These are phyloP conservation scores for Niebla homalea DNA, from an alignment of 495 filamentous ascomycete species.

Conservation along the genomic window DNA sequence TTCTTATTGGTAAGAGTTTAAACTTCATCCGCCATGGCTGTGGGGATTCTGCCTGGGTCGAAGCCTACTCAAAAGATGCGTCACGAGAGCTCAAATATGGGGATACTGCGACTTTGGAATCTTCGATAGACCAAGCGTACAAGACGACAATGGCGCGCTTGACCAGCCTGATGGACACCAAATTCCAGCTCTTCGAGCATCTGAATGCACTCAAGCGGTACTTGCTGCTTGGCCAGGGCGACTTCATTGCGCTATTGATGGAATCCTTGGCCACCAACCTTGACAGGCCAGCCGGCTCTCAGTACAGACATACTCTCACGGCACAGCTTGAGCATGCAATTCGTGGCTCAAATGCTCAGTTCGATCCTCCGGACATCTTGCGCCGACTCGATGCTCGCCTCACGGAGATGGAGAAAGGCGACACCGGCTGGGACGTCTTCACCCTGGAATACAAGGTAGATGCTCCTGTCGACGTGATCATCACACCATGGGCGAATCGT, in stretches of 20 bases:
- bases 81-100: conserved; percentile 90
- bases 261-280: conserved; percentile 85
- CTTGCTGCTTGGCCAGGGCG: conserved; percentile 84
- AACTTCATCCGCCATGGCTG: conserved; percentile 98
- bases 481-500: conserved; percentile 84
- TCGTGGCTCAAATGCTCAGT: conserved; percentile 91
- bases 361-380: conserved; percentile 84
- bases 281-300: conserved; percentile 85
- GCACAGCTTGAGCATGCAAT: conserved; percentile 97
- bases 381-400: conserved; percentile 89
- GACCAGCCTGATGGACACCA: conserved; percentile 84
- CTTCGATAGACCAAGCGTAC: conserved; percentile 92
- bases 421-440: conserved; percentile 99
- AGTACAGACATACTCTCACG: conserved; percentile 90
- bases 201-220: conserved; percentile 88
- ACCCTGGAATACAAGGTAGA: conserved; percentile 98
- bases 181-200: conserved; percentile 90
- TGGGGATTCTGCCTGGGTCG: conserved; percentile 87
- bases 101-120: conserved; percentile 80
- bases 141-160: conserved; percentile 93
- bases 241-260: conserved; percentile 97
- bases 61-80: conserved; percentile 84
- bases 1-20: conserved; percentile 90
- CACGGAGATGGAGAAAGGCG: conserved; percentile 87
- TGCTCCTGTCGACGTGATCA: conserved; percentile 91